Percentiles rank a stretch among this genome's conserved stretches.
phyloP scores from a whole-genome alignment of 129 eudicot species.

The Arctium lappa region DNA sequence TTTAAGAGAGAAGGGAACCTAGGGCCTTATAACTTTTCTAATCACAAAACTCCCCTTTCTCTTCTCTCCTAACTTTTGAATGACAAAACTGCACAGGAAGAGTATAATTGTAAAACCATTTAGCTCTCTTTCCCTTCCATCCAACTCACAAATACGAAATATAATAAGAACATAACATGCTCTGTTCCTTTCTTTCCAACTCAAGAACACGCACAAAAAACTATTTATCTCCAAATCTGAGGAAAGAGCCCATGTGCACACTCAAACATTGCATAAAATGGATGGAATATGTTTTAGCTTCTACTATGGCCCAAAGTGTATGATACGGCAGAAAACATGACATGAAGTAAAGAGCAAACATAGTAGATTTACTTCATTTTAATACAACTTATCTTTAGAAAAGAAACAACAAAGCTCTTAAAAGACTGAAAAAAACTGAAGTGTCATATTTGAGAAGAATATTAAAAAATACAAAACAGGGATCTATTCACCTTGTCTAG shows the following conservation, averaged over 20 bases:
- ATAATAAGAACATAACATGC: not conserved
- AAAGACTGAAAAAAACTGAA: not conserved
- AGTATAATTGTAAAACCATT: not conserved
- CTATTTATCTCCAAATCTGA: not conserved
- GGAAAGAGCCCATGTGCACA: not conserved
- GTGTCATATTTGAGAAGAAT: constrained; percentile 5
- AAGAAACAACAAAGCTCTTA: not conserved
- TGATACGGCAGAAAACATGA: not conserved
- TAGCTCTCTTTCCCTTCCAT: not conserved
- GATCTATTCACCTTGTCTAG: constrained; percentile 71
- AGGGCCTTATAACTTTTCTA: not conserved
- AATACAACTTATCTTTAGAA: not conserved
- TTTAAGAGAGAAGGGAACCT: not conserved
- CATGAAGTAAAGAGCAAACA: not conserved
- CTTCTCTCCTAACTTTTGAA: not conserved
- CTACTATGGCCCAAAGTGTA: not conserved
- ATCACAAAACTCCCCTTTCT: not conserved
- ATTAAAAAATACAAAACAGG: constrained; percentile 7
- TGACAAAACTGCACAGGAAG: not conserved
- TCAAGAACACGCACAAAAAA: not conserved
- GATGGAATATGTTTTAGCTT: constrained; percentile 8
- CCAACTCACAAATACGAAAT: not conserved
- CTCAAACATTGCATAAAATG: not conserved
- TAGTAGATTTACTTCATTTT: not conserved
- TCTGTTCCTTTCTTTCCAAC: not conserved